These are phyloP conservation scores for Pythium dissotocum DNA, from an alignment of 352 stramenopile species.

Conservation along the genomic window DNA sequence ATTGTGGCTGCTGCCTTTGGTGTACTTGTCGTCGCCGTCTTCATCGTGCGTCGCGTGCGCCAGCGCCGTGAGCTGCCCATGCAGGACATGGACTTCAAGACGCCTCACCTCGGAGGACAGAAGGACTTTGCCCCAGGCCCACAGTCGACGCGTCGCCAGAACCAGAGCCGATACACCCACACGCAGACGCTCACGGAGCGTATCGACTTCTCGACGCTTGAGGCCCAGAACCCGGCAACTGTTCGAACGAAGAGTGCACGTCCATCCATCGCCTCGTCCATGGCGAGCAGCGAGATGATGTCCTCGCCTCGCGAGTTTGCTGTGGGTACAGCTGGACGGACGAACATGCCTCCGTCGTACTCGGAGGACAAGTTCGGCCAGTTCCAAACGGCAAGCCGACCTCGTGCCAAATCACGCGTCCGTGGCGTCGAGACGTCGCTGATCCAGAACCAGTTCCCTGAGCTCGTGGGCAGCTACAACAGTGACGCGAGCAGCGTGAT, in stretches of 20 bases:
- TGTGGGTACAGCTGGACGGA: constrained; percentile 5
- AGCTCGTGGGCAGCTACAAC: constrained; percentile 39
- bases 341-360: background rate
- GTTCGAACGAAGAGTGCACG: constrained; percentile 25
- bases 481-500: constrained; percentile 25
- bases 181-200: constrained; percentile 18
- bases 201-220: constrained; percentile 29
- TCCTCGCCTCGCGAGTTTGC: constrained; percentile 13
- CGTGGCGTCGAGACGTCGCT: constrained; percentile 30
- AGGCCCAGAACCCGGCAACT: constrained; percentile 1
- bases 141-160: constrained; percentile 12
- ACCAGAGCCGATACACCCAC: constrained; percentile 14
- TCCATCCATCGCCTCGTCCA: constrained; percentile 12
- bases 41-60: constrained; percentile 45
- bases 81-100: constrained; percentile 37
- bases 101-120: constrained; percentile 17
- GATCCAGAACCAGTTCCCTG: constrained; percentile 33
- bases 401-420: constrained; percentile 21
- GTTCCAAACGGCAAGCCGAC: background rate
- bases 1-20: constrained; percentile 42
- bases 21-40: constrained; percentile 46
- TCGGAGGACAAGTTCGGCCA: constrained; percentile 9
- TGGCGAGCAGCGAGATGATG: constrained; percentile 2
- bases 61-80: constrained; percentile 28
- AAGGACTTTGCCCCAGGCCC: constrained; percentile 19